Conservation (phyloP, 805 yeast species). For the Dipodascopsis uninucleata region DNA sequence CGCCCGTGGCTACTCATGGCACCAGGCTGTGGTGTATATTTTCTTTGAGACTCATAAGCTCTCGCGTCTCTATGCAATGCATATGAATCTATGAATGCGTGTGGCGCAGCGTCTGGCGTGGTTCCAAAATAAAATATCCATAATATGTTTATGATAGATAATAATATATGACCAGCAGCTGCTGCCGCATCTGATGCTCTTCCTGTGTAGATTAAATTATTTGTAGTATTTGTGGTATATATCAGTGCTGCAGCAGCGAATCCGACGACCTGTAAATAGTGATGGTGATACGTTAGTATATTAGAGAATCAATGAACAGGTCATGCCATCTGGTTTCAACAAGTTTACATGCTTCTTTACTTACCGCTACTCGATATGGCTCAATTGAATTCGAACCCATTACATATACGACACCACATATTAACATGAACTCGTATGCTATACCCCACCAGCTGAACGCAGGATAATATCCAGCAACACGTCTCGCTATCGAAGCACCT, state of each 20-base stretch:
- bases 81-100: slow-evolving; percentile 79
- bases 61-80: slow-evolving; percentile 9
- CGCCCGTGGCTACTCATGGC: not conserved
- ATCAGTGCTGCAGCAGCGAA: slow-evolving; percentile 68
- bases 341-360: slow-evolving; percentile 33
- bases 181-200: slow-evolving; percentile 74
- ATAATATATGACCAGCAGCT: slow-evolving; percentile 84
- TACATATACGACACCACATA: slow-evolving; percentile 52
- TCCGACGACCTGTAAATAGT: slow-evolving; percentile 45
- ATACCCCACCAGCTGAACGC: slow-evolving; percentile 96
- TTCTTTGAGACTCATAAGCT: not conserved
- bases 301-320: slow-evolving; percentile 13
- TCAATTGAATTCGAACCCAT: slow-evolving; percentile 59
- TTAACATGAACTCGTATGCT: slow-evolving; percentile 66
- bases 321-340: slow-evolving; percentile 34
- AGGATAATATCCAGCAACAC: slow-evolving; percentile 53
- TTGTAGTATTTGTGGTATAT: slow-evolving; percentile 80
- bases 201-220: slow-evolving; percentile 66
- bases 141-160: slow-evolving; percentile 69
- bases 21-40: slow-evolving; percentile 4
- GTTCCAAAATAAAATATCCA: slow-evolving; percentile 92
- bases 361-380: slow-evolving; percentile 50
- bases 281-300: not conserved
- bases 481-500: slow-evolving; percentile 73
- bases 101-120: slow-evolving; percentile 82